Percentiles rank a stretch among this genome's conserved stretches.
Conservation (phyloP, 345 rosid species). For the Raphanus raphanistrum region DNA sequence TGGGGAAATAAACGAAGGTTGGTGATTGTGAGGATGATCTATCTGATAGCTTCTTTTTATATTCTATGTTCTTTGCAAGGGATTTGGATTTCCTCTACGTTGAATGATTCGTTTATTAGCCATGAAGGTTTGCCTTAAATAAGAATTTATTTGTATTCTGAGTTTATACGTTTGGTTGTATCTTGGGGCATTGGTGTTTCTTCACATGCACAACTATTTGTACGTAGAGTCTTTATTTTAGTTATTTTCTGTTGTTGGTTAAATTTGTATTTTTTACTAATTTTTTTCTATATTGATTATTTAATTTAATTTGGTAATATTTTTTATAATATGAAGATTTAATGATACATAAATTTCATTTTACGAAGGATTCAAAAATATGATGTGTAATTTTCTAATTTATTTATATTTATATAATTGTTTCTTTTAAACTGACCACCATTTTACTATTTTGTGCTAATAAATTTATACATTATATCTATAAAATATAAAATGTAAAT, state of each 20-base stretch:
- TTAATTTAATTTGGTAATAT: background rate
- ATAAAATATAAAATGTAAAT: too few relatives aligned
- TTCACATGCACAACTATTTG: conserved; percentile 30
- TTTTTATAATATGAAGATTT: background rate
- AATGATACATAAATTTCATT: background rate
- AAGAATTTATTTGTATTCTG: background rate
- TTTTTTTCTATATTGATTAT: background rate
- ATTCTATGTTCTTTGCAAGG: background rate
- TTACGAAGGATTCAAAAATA: background rate
- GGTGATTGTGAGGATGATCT: conserved; percentile 15
- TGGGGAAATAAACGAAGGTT: conserved; percentile 3
- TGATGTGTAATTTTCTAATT: background rate
- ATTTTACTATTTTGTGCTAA: background rate
- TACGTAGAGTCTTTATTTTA: conserved; percentile 17
- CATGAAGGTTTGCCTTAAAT: conserved; percentile 19
- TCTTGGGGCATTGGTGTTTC: conserved; percentile 37
- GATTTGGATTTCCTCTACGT: conserved; percentile 26
- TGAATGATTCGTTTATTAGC: conserved; percentile 35
- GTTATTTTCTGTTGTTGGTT: background rate
- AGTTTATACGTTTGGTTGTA: background rate
- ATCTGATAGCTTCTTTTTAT: conserved; percentile 5
- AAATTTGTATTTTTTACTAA: background rate
- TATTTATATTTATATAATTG: background rate
- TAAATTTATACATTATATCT: background rate
- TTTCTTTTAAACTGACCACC: background rate